Evolutionary conservation across 192 early-diverging fungal species (phyloP), one percentile per base, ranked within the genome.

Genomic region (Rhizophagus sp.): DNA sequence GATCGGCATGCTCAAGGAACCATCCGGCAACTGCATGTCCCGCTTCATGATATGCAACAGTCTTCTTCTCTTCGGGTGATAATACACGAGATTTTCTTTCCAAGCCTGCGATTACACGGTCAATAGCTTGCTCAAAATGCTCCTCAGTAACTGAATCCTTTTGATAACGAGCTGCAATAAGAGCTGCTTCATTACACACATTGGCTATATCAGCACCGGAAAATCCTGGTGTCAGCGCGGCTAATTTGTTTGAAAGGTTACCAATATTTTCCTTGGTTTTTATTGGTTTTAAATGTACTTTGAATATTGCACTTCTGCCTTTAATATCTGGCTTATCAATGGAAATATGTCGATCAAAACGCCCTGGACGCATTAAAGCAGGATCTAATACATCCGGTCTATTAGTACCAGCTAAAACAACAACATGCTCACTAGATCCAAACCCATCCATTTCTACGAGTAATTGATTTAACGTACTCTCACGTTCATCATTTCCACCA

Each of bases 391-490:
- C 97, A 84, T 98, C 98, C 22, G 97, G 96, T 72, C 97, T 87
- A 87, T 99, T 99, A 68, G 98, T 99, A 81, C 98, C 98, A 17
- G 98, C 97, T 67, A 99, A 87, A 13, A 99, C 96, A 6, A 99
- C 97, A 19, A 99, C 94, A 80, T 97, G 95, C 79, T 96, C 94
- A 41, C 84, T 88, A 4, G 93, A 92, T 7, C 89, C 91, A 83
- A 99, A 99, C 24, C 98, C 98, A 82, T 99, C 98, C 97, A 99
- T 98, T 89, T 99, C 98, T 17, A 99, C 98, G 76, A 99, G 85
- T 34, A 98, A 87, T 87, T 99, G 98, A 87, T 99, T 99, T 19
- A 99, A 86, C 8, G 98, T 99, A 68, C 90, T 92, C 85, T 99
- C 98, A 27, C 98, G 93, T 88, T 99, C 98, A 82, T 99, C 98